A percentile compares a stretch with the other conserved stretches of the same genome.
phyloP scores from a whole-genome alignment of 163 green algal genomes.

The Chloromonas sp. region DNA sequence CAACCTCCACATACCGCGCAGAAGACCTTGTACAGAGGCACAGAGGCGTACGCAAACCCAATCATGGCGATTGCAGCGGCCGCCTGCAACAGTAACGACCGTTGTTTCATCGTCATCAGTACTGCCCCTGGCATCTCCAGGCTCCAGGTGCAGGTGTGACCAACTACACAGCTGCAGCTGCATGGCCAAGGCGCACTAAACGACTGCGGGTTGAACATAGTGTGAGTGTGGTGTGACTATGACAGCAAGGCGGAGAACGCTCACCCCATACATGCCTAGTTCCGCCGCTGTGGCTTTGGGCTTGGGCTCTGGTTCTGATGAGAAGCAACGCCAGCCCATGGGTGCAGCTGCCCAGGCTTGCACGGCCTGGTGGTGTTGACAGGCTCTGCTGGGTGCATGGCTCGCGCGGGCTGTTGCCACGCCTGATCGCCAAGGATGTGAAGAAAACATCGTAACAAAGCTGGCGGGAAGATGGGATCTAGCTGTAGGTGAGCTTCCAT shows the following conservation, averaged over 20 bases:
- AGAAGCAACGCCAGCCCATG: no score
- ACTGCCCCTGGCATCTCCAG: no score
- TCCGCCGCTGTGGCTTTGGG: constrained; percentile 7
- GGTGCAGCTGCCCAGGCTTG: no score
- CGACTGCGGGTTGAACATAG: not conserved
- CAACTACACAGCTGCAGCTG: not conserved
- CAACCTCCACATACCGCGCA: constrained; percentile 54
- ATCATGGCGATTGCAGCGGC: constrained; percentile 84
- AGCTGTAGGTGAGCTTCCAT: no score
- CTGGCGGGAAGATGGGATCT: no score
- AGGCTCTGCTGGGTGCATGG: no score
- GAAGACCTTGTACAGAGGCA: constrained; percentile 94
- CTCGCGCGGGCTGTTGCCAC: no score
- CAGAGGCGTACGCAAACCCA: constrained; percentile 84
- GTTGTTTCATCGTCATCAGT: not conserved
- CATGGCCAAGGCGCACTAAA: not conserved
- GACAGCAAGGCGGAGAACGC: not conserved
- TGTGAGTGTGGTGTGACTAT: not conserved
- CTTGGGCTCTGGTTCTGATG: no score
- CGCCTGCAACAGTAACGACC: constrained; percentile 15
- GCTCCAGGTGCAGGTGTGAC: not conserved
- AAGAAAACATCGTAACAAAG: no score
- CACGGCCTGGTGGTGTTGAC: no score
- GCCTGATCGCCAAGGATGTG: no score
- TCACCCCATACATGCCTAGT: constrained; percentile 25